Evolutionary conservation across 2,329 filamentous ascomycete genomes (phyloP), one percentile per base, ranked within the genome.

Genomic region (Monosporascus ibericus): DNA sequence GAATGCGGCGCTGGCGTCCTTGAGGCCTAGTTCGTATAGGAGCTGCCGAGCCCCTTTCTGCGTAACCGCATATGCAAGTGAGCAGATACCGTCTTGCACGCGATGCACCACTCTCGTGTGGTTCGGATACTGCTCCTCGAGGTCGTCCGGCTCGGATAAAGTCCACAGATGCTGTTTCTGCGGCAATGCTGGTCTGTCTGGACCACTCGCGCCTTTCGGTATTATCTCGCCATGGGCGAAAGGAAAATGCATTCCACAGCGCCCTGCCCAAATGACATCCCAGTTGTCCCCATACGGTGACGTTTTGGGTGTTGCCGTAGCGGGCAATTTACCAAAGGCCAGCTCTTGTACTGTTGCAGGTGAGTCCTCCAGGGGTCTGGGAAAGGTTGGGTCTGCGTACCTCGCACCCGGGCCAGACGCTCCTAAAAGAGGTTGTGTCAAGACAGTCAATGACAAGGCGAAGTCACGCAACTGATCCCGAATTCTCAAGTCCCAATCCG

Each of bases 221-320:
- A 65, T 55, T 1, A 47, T 40, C 25, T 54, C 58, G 50, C 34
- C 52, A 48, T 47, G 52, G 18, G 20, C 6, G 30, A 52, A 60
- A 1, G 67, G 63, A 46, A 72, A 67, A 22, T 63, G 57, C 61
- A 68, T 67, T 5, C 73, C 73, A 52, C 76, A 78, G 58, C 77
- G 74, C 24, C 77, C 77, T 1, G 78, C 60, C 76, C 76, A 79
- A 8, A 80, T 69, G 3, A 79, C 55, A 52, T 80, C 77, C 78
- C 77, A 80, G 52, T 72, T 64, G 52, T 74, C 72, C n/a, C 77
- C 75, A 50, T 78, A 77, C 0, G 76, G 74, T 1, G 73, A 74
- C 11, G 30, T 34, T 34, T 34, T 34, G 30, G 30, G 30, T 14
- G 30, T 11, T 34, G 11, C 14, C 4, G 60, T 63, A n/a, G 48